Evolutionary conservation across 441 rosid genomes (phyloP).

Genomic region (Adansonia rubrostipa): DNA sequence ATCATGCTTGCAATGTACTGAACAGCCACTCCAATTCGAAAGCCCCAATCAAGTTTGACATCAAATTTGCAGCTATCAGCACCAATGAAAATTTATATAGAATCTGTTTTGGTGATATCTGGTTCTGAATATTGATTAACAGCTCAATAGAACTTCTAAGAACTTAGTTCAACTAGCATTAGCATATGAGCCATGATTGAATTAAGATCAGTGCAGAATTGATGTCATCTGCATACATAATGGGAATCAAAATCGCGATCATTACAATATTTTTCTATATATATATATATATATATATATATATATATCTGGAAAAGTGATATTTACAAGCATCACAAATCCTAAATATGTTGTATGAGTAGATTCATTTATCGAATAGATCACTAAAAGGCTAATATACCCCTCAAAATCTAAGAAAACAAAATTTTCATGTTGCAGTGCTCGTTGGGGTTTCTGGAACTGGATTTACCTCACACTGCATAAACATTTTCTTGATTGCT

Average conservation of each 20-base stretch:
- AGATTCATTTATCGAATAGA: background rate
- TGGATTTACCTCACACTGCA: conserved; percentile 40
- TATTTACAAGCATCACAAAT: conserved; percentile 21
- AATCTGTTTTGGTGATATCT: background rate
- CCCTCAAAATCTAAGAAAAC: background rate
- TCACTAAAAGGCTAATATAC: background rate
- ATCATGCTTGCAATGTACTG: background rate
- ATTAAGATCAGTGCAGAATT: background rate
- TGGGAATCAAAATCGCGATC: background rate
- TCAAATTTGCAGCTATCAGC: background rate
- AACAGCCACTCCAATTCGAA: background rate
- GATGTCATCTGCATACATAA: background rate
- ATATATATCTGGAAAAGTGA: background rate
- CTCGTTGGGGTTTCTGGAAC: conserved; percentile 32
- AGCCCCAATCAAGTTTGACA: background rate
- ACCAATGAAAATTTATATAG: background rate
- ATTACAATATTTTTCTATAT: background rate
- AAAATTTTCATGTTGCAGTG: conserved; percentile 32
- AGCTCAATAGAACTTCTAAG: background rate
- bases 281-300: background rate
- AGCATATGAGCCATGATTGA: no score
- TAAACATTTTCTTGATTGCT: conserved; percentile 65
- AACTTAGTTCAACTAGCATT: no score
- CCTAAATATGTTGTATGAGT: conserved; percentile 8
- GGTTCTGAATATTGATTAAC: background rate